phyloP scores from a whole-genome alignment of 805 yeast genomes.

The Candida verbasci region DNA sequence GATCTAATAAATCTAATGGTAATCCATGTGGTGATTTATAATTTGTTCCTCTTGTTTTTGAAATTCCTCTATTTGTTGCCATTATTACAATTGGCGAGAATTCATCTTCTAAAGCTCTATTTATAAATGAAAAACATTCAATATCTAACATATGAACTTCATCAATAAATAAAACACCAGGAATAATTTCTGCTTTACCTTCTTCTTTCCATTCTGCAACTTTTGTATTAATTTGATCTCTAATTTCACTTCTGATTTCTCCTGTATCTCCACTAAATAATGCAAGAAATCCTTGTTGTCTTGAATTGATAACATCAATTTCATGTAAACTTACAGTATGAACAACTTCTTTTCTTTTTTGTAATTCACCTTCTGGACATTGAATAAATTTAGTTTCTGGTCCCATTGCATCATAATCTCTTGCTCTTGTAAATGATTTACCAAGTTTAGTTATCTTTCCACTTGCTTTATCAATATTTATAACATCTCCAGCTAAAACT shows the following conservation, averaged over 20 bases:
- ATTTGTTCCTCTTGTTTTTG: conserved; percentile 90
- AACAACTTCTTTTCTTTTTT: conserved; percentile 89
- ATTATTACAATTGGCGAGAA: conserved; percentile 95
- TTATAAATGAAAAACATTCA: conserved; percentile 92
- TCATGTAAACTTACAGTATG: conserved; percentile 98
- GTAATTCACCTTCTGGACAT: conserved; percentile 98
- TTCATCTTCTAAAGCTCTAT: conserved; percentile 94
- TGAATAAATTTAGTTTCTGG: conserved; percentile 97
- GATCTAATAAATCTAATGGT: conserved; percentile 89
- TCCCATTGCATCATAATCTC: conserved; percentile 98
- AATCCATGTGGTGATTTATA: conserved; percentile 97
- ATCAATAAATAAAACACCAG: conserved; percentile 96
- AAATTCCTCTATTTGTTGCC: conserved; percentile 96
- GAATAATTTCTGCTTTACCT: conserved; percentile 96
- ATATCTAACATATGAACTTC: conserved; percentile 98
- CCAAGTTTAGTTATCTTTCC: conserved; percentile 95
- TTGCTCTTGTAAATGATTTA: conserved; percentile 89
- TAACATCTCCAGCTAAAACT: conserved; percentile 94
- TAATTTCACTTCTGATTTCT: conserved; percentile 90
- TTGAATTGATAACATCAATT: conserved; percentile 94
- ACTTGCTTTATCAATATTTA: conserved; percentile 89
- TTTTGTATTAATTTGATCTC: conserved; percentile 94
- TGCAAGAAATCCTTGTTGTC: conserved; percentile 97
- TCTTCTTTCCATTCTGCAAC: conserved; percentile 99
- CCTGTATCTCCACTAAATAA: conserved; percentile 96